Conservation (phyloP, 2,329 filamentous ascomycete species). For the Cladophialophora bantiana region DNA sequence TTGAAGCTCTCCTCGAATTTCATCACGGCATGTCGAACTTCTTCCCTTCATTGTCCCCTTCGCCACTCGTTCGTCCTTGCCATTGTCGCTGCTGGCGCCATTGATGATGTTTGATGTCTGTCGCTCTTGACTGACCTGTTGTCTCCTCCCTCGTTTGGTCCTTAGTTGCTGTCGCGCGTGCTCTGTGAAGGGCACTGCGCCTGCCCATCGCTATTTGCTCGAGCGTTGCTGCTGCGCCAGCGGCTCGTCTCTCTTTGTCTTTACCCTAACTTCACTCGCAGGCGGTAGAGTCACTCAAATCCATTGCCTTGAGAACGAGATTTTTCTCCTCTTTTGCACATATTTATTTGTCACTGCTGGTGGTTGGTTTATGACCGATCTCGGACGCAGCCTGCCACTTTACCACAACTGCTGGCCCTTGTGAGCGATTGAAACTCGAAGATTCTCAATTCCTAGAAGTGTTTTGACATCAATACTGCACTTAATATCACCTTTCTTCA, state of each 20-base stretch:
- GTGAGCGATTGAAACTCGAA: neutral
- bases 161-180: constrained; percentile 20
- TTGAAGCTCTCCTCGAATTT: constrained; percentile 6
- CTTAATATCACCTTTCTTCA: neutral
- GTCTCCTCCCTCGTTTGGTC: constrained; percentile 9
- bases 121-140: constrained; percentile 23
- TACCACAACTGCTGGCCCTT: neutral
- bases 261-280: constrained; percentile 19
- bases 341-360: constrained; percentile 23
- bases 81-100: constrained; percentile 11
- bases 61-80: constrained; percentile 1
- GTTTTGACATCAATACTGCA: constrained; percentile 7
- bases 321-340: constrained; percentile 25
- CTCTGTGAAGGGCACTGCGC: constrained; percentile 15
- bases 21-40: neutral
- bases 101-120: constrained; percentile 19
- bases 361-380: constrained; percentile 9
- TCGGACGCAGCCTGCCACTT: neutral
- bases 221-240: neutral
- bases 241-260: constrained; percentile 15
- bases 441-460: constrained; percentile 1
- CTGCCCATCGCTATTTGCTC: constrained; percentile 13
- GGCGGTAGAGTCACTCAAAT: constrained; percentile 11
- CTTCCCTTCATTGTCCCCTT: neutral
- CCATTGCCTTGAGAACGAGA: constrained; percentile 18